Percentiles rank a stretch among this genome's conserved stretches.
Evolutionary conservation across 192 early-diverging fungal species (phyloP).

Genomic region (Coemansia sp.): DNA sequence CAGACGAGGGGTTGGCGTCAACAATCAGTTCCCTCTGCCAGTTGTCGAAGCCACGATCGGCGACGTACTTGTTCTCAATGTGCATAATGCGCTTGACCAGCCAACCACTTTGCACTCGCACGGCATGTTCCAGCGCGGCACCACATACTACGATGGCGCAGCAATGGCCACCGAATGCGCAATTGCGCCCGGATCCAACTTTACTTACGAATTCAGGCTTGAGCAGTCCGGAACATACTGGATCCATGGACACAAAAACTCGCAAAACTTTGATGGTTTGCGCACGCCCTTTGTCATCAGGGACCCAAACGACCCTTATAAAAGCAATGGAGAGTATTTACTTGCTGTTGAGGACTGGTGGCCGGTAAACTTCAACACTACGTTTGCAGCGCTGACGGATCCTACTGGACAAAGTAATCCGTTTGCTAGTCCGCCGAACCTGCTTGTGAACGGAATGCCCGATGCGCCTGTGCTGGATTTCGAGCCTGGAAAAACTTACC

Average conservation of each 20-base stretch:
- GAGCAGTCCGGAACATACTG: slow-evolving; percentile 79
- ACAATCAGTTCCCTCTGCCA: slow-evolving; percentile 27
- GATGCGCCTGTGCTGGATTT: slow-evolving; percentile 57
- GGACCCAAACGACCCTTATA: slow-evolving; percentile 53
- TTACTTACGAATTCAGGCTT: slow-evolving; percentile 68
- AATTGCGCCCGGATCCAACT: slow-evolving; percentile 64
- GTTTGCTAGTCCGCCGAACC: slow-evolving; percentile 59
- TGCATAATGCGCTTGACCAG: slow-evolving; percentile 59
- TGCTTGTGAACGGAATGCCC: slow-evolving; percentile 32
- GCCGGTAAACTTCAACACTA: slow-evolving; percentile 13
- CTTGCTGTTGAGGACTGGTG: slow-evolving; percentile 73
- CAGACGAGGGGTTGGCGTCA: slow-evolving; percentile 30
- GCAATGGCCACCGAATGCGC: slow-evolving; percentile 68
- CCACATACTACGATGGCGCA: slow-evolving; percentile 68
- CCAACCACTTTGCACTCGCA: slow-evolving; percentile 72
- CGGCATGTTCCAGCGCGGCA: slow-evolving; percentile 71
- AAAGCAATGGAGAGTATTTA: slow-evolving; percentile 63
- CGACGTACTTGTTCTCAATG: slow-evolving; percentile 40
- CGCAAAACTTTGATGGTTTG: slow-evolving; percentile 80
- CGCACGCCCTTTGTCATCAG: slow-evolving; percentile 70
- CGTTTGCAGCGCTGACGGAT: slow-evolving; percentile 54
- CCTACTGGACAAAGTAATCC: slow-evolving; percentile 57
- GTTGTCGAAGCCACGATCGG: slow-evolving; percentile 25
- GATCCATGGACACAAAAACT: slow-evolving; percentile 70
- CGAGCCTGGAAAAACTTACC: slow-evolving; percentile 74